Conservation (phyloP, 2,329 filamentous ascomycete genomes). For the Fusarium cyanostomum region DNA sequence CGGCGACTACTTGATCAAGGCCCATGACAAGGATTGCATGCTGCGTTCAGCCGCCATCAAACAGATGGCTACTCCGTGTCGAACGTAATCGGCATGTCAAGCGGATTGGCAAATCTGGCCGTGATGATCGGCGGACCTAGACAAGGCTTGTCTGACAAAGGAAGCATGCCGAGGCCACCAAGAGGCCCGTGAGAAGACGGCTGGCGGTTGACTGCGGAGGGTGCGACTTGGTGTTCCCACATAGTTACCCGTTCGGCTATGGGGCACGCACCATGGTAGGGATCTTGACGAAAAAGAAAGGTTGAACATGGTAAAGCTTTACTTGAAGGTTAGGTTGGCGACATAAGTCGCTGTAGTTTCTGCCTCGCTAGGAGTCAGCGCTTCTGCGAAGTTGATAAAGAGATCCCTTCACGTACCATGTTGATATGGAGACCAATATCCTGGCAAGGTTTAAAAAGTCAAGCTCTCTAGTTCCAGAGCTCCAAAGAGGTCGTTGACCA, state of each 20-base stretch:
- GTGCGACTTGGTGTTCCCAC: slow-evolving; percentile 26
- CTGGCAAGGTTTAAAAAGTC: not conserved
- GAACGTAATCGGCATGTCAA: slow-evolving; percentile 28
- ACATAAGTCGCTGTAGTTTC: not conserved
- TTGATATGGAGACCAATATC: not conserved
- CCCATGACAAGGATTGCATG: not conserved
- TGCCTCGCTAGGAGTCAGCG: not conserved
- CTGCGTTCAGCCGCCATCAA: slow-evolving; percentile 1
- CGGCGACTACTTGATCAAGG: slow-evolving; percentile 2
- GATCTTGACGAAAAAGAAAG: slow-evolving; percentile 33
- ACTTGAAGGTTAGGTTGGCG: not conserved
- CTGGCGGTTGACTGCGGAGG: slow-evolving; percentile 34
- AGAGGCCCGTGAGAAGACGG: slow-evolving; percentile 35
- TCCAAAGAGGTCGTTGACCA: slow-evolving; percentile 12
- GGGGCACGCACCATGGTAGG: slow-evolving; percentile 18
- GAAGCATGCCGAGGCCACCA: slow-evolving; percentile 34
- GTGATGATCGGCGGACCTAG: slow-evolving; percentile 41
- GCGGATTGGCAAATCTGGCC: slow-evolving; percentile 21
- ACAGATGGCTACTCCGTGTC: slow-evolving; percentile 20
- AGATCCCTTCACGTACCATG: not conserved
- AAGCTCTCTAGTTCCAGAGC: not conserved
- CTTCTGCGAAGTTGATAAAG: not conserved
- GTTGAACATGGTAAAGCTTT: slow-evolving; percentile 1
- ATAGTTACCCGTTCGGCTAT: slow-evolving; percentile 31
- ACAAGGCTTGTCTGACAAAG: slow-evolving; percentile 38